Conservation (phyloP, 192 early-diverging fungal genomes). For the Backusella sp. region DNA sequence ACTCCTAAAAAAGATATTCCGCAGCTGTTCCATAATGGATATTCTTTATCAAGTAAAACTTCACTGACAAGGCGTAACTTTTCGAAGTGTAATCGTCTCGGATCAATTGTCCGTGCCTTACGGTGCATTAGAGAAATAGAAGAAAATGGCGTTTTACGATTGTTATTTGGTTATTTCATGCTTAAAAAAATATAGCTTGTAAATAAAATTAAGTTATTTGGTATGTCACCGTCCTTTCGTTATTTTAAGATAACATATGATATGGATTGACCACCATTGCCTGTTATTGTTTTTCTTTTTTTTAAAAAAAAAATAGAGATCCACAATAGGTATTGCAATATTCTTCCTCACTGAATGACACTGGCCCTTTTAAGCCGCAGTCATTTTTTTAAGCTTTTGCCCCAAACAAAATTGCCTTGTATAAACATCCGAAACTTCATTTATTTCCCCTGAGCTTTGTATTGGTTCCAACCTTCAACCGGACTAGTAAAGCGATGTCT, state of each 20-base stretch:
- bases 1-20: not conserved
- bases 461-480: not conserved
- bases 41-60: not conserved
- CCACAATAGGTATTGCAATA: not conserved
- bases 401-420: not conserved
- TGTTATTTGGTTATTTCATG: not conserved
- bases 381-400: not conserved
- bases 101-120: slow-evolving; percentile 7
- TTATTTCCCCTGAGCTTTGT: not conserved
- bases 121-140: not conserved
- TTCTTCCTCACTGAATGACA: not conserved
- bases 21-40: not conserved
- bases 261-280: not conserved
- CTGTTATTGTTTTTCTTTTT: not conserved
- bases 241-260: not conserved
- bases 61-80: not conserved
- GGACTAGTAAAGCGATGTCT: not conserved
- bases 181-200: not conserved
- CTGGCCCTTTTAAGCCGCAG: not conserved
- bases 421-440: not conserved
- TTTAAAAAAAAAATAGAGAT: not conserved
- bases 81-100: not conserved
- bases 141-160: slow-evolving; percentile 1
- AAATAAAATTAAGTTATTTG: not conserved
- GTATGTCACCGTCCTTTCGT: not conserved